Base-by-base conservation (phyloP, 73 alveolate species). In the Paramecium tetraurelia region DNA sequence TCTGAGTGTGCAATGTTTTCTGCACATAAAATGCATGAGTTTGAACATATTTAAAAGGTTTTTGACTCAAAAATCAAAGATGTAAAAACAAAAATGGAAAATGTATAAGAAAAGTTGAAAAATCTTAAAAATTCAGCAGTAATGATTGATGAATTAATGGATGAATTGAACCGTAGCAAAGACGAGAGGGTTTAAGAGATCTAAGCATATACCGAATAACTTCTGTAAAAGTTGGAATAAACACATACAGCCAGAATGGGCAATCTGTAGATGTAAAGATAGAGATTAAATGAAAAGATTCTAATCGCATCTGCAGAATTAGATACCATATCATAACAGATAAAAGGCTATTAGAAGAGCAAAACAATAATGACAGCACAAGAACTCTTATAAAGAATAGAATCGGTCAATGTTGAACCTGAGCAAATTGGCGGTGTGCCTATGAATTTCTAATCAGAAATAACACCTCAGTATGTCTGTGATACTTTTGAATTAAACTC, bases 1-100 rank as follows among this genome's bases (percentile, higher is more conserved):
- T 96, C 99, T 31, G 99, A 98, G 83, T 98, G 99, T 87, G 99
- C 98, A 24, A 96, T 98, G 99, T 96, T 98, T 95, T 97, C 97
- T 58, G 98, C 94, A 40, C 99, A 98, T 93, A 96, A 97, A 95
- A 93, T 71, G 38, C 99, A 98, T 92, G 95, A 96, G 75, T 95
- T 98, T 87, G 98, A 98, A 93, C 97, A 98, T 63, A 92, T 98
- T 6, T 85, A 89, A 58, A 95, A 85, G 63, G 98, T 97, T 22
- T 98, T 97, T 68, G 92, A 89, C 69, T 76, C 88, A 48, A 90
- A 95, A 77, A 92, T 97, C 38, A 93, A 94, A 59, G 98, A 93
- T 18, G 96, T 97, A 6, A 96, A 97, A 58, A 86, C 58, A 48
- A 88, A 95, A 57, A 92, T 97, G n/a, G 96, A 94, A 53, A 95